phyloP scores from a whole-genome alignment of 345 rosid genomes.

The Mercurialis annua region DNA sequence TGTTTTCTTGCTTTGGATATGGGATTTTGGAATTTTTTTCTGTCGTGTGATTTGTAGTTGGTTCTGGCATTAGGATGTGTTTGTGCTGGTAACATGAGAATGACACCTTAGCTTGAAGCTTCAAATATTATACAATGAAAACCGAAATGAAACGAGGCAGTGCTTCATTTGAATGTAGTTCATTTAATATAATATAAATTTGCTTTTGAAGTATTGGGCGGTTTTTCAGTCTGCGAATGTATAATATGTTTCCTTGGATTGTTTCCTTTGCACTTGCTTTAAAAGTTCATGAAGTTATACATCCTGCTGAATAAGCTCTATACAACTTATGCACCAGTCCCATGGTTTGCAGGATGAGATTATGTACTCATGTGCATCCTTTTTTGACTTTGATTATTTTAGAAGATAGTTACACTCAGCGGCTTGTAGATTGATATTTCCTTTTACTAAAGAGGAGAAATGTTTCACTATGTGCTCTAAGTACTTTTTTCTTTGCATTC shows the following conservation, averaged over 20 bases:
- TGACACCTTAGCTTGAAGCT: background rate
- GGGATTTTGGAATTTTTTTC: background rate
- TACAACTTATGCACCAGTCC: background rate
- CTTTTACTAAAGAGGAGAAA: background rate
- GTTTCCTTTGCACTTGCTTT: background rate
- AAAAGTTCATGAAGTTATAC: no score
- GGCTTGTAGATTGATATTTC: background rate
- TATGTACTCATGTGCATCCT: background rate
- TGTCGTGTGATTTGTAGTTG: background rate
- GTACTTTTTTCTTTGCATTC: background rate
- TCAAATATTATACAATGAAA: no score
- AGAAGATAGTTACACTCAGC: no score
- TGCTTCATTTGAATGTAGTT: background rate
- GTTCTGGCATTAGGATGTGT: background rate
- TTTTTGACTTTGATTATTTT: background rate
- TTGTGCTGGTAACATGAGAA: background rate
- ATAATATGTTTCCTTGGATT: no score
- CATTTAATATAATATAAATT: background rate
- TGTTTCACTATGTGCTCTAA: background rate
- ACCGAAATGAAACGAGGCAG: background rate
- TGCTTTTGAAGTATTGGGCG: background rate
- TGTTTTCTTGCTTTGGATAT: background rate
- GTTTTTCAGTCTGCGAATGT: no score
- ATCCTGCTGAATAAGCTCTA: background rate
- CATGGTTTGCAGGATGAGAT: background rate